Percentiles rank a stretch among this genome's conserved stretches.
These are phyloP conservation scores for Proliferodiscus dingleyae DNA, from an alignment of 2,329 filamentous ascomycete species.

Conservation along the genomic window DNA sequence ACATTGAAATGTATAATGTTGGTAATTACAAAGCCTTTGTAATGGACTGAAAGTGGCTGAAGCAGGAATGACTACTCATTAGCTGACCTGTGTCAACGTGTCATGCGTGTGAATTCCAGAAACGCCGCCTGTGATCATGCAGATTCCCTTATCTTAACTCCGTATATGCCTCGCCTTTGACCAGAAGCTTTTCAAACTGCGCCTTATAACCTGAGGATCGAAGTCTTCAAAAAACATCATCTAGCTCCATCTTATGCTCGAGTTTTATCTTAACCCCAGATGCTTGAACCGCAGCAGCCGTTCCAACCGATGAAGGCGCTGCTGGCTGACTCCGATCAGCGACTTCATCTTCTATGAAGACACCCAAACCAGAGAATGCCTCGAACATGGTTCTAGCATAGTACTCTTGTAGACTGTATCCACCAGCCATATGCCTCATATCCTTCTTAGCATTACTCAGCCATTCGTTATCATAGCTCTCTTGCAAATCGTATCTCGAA, in stretches of 20 bases:
- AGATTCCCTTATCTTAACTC: background rate
- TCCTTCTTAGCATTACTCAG: constrained; percentile 64
- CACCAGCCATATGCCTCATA: constrained; percentile 65
- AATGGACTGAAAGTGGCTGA: constrained; percentile 10
- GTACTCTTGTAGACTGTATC: constrained; percentile 80
- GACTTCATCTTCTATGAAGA: constrained; percentile 73
- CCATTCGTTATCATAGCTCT: constrained; percentile 70
- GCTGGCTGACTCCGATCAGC: constrained; percentile 29
- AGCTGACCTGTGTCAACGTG: too few relatives aligned
- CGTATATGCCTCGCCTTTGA: background rate
- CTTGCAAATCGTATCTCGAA: constrained; percentile 65
- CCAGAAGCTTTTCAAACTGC: too few relatives aligned
- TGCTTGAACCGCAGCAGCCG: constrained; percentile 35
- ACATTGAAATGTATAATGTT: constrained; percentile 23
- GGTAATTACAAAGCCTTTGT: constrained; percentile 21
- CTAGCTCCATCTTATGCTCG: constrained; percentile 42
- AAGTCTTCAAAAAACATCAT: constrained; percentile 44
- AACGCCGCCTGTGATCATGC: constrained; percentile 12
- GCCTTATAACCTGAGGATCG: too few relatives aligned
- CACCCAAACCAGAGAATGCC: constrained; percentile 82
- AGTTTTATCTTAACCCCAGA: constrained; percentile 27
- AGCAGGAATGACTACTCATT: background rate
- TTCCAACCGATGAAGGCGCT: constrained; percentile 31
- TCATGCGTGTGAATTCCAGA: too few relatives aligned
- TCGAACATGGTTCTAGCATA: constrained; percentile 77